A percentile compares a stretch with the other conserved stretches of the same genome.
phyloP scores from a whole-genome alignment of 2,329 filamentous ascomycete species.

The Paecilomyces niveus region DNA sequence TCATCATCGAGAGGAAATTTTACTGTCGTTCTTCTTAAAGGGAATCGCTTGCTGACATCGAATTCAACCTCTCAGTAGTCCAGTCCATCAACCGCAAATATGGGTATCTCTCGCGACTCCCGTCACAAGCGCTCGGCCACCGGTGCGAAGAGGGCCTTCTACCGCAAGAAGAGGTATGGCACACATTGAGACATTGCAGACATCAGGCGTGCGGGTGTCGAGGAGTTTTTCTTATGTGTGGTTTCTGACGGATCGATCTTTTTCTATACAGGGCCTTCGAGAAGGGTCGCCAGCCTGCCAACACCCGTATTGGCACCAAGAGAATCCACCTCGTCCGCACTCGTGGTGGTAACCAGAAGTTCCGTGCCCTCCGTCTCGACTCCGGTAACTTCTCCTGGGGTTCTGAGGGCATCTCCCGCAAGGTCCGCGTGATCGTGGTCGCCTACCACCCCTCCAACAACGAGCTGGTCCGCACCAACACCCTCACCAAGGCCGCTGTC shows the following conservation, averaged over 20 bases:
- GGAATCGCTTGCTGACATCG: conserved; percentile 6
- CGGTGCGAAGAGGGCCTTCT: conserved; percentile 94
- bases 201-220: neutral
- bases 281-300: conserved; percentile 97
- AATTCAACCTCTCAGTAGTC: conserved; percentile 24
- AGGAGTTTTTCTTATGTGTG: conserved; percentile 47
- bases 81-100: conserved; percentile 66
- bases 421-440: conserved; percentile 97
- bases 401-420: conserved; percentile 95
- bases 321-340: conserved; percentile 95
- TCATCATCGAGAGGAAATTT: neutral
- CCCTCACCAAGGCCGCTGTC: conserved; percentile 96
- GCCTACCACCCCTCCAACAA: conserved; percentile 99
- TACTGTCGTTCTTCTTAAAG: neutral
- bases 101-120: conserved; percentile 99
- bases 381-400: conserved; percentile 99
- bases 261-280: conserved; percentile 91
- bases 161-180: conserved; percentile 58
- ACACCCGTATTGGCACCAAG: conserved; percentile 98
- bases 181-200: conserved; percentile 16
- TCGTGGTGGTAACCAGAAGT: conserved; percentile 98
- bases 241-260: conserved; percentile 57
- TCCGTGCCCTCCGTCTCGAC: conserved; percentile 97
- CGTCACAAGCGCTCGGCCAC: conserved; percentile 99
- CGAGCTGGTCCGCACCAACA: conserved; percentile 99